These are phyloP conservation scores for Quercus engelmannii DNA, from an alignment of 306 rosid species.

Conservation along the genomic window DNA sequence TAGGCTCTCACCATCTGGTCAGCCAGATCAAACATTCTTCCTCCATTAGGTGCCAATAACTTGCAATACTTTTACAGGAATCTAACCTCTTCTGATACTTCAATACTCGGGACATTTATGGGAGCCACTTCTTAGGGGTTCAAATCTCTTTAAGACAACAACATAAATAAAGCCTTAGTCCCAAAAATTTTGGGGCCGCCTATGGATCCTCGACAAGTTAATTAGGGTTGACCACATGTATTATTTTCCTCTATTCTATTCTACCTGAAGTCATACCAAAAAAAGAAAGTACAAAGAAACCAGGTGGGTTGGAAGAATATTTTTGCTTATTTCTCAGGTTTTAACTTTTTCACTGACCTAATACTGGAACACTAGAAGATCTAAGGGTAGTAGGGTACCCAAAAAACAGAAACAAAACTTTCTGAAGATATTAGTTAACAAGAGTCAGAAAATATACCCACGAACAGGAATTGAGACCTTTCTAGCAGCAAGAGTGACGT, in stretches of 20 bases:
- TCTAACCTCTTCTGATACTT: not conserved
- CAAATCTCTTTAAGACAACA: not conserved
- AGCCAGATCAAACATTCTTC: not conserved
- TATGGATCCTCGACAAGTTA: too few species aligned
- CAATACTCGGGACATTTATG: not conserved
- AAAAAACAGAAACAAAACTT: too few species aligned
- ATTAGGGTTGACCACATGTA: too few species aligned
- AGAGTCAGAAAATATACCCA: slow-evolving; percentile 46
- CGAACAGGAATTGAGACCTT: slow-evolving; percentile 73
- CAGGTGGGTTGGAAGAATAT: not conserved
- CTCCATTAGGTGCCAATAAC: not conserved
- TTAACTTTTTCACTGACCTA: not conserved
- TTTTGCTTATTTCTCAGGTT: not conserved
- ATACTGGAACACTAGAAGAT: not conserved
- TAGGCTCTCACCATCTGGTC: not conserved
- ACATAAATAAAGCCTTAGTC: too few species aligned
- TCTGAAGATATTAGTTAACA: too few species aligned
- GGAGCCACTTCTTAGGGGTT: not conserved
- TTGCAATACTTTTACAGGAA: not conserved
- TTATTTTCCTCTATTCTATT: too few species aligned
- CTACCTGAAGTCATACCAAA: too few species aligned
- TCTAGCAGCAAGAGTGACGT: slow-evolving; percentile 69
- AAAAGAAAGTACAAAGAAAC: not conserved
- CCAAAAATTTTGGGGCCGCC: too few species aligned
- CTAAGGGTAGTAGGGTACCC: not conserved